Conservation (phyloP, 129 eudicot genomes). For the Oenanthe sinensis region DNA sequence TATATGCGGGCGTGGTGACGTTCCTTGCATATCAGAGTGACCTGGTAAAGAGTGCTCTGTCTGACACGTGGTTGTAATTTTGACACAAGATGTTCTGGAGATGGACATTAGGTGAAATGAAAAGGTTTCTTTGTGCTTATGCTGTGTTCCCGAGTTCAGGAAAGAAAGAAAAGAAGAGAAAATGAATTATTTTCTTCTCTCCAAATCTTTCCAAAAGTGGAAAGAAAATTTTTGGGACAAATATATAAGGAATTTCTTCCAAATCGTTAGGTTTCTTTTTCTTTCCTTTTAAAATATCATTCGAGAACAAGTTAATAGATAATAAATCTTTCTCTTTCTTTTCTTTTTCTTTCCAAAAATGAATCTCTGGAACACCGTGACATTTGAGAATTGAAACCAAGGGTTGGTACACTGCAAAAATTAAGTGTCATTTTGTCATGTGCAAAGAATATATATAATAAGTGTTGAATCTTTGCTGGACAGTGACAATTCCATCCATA, state of each 20-base stretch:
- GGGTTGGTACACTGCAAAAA: neutral
- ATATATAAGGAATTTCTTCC: too few relatives aligned
- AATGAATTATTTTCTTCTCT: too few relatives aligned
- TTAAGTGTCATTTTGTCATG: neutral
- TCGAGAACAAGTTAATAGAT: too few relatives aligned
- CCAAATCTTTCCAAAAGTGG: too few relatives aligned
- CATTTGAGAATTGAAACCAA: neutral
- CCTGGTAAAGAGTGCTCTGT: neutral
- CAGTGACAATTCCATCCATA: neutral
- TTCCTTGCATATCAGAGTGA: neutral
- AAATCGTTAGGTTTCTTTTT: too few relatives aligned
- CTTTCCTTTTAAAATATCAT: too few relatives aligned
- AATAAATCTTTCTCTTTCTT: too few relatives aligned
- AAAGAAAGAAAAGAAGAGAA: too few relatives aligned
- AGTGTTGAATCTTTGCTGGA: neutral
- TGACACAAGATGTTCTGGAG: neutral
- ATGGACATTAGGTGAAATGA: neutral
- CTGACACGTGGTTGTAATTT: neutral
- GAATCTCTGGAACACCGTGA: too few relatives aligned
- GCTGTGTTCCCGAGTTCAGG: too few relatives aligned
- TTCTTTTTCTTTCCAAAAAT: too few relatives aligned
- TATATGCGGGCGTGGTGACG: neutral
- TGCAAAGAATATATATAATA: neutral
- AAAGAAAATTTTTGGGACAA: too few relatives aligned
- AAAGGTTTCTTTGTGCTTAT: neutral